Base-by-base conservation (phyloP, 2,329 filamentous ascomycete genomes). In the Elsinoe ampelina region DNA sequence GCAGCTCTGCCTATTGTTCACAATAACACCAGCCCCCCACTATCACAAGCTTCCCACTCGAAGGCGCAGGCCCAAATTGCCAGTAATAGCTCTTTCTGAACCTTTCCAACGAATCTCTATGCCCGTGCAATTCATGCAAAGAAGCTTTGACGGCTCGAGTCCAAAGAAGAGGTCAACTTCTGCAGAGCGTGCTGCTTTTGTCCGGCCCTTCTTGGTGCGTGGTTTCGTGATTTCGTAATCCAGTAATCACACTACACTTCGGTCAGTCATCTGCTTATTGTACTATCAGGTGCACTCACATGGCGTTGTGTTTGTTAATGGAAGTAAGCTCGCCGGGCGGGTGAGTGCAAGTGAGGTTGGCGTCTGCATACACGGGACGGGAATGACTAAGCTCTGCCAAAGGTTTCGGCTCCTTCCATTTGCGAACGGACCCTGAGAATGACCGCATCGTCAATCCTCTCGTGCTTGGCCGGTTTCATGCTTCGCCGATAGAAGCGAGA, bases 361-460 rank as follows among this genome's bases (percentile, higher is more conserved):
- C 8, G 26, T 3, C 26, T 30, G 26, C 26, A 30, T 7, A 6
- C 10, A 13, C 19, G 41, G 41, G 19, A 45, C 41, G 41, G 45
- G 19, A 34, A 19, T 50, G 45, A 50, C 45, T 50, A 50, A 50
- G 45, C 45, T 35, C 3, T 13, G 11, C 22, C 45, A 13, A 35
- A 50, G 45, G 20, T 30, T 2, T 20, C 26, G 26, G 45, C 45
- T 50, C 45, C 45, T 50, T 1, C 45, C 45, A 17, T 15, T 34
- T 35, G 45, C 45, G 45, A 19, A 17, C 26, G 15, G 45, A 50
- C 45, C 45, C 45, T 50, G 45, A 19, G 36, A 35, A 50, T 50
- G 45, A 48, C 43, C 43, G 43, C 43, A 48, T 48, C 22, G 17
- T 26, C 41, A 22, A 43, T 20, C 34, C 17, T 5, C 43, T 26